Base-by-base conservation (phyloP, 75 land plant species). In the Isoetes taiwanensis region DNA sequence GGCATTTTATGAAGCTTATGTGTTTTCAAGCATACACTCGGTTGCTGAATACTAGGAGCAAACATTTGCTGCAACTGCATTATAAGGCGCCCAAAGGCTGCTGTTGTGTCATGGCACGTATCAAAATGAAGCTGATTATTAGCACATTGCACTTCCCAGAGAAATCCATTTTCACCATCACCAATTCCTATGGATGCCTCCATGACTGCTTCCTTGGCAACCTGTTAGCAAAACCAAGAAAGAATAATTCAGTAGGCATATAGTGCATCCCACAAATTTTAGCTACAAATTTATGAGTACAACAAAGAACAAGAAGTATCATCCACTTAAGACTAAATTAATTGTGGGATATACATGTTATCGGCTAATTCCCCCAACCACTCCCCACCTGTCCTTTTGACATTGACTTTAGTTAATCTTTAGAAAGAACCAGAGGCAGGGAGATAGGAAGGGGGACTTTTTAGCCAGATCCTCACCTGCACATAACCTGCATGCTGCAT, bases 101-200 rank as follows among this genome's bases (percentile, higher is more conserved):
- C 74, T 55, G 82, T 72, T 9, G 99, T 85, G 62, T 94, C 99
- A 63, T 75, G 80, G 68, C 99, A 94, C 17, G 96, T 82, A 27
- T 79, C 73, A 43, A 94, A 28, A 29, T 65, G 43, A 24, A 89
- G 50, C 43, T 82, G 79, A 52, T 73, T 75, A 34, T 82, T 72
- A 12, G 75, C 68, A 63, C 81, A 84, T 19, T 74, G 80, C 28
- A 94, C 41, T 63, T 84, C 81, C 96, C 96, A 94, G 11, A 40
- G 61, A 20, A 59, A 65, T 17, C 69, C 68, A 34, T 71, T 74
- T 26, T 68, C 54, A 41, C 69, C 63, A 53, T 75, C 74, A n/a
- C n/a, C n/a, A 28, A 72, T 75, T 58, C 71, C 72, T 30, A 94
- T 37, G 39, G 72, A 43, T 19, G 69, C 80, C 58, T 77, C 79